Conservation (phyloP, 2,329 filamentous ascomycete species). For the Aspergillus candidus region DNA sequence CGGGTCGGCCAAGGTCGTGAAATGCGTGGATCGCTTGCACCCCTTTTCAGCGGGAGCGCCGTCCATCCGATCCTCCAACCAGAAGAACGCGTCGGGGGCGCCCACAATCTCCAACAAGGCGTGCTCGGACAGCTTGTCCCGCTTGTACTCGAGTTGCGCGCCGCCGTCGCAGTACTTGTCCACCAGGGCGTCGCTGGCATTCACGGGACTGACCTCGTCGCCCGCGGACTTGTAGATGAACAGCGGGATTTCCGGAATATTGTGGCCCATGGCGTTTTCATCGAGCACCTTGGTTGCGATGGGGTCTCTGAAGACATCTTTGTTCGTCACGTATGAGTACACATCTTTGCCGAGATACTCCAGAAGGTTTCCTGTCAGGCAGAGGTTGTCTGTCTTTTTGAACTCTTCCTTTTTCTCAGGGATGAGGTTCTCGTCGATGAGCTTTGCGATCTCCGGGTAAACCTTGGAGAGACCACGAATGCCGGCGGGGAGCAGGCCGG, state of each 20-base stretch:
- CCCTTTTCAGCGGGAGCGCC: slow-evolving; percentile 6
- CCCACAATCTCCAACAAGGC: slow-evolving; percentile 30
- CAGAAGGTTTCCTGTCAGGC: slow-evolving; percentile 15
- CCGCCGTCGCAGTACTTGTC: slow-evolving; percentile 37
- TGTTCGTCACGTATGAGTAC: slow-evolving; percentile 15
- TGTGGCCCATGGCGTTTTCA: slow-evolving; percentile 30
- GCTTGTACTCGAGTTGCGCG: slow-evolving; percentile 40
- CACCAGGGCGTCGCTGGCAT: slow-evolving; percentile 42
- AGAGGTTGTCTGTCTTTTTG: slow-evolving; percentile 15
- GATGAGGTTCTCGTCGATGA: slow-evolving; percentile 14
- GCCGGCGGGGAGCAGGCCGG: slow-evolving; percentile 33
- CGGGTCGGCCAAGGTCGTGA: slow-evolving; percentile 12
- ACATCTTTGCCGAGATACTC: slow-evolving; percentile 18
- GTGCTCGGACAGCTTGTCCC: slow-evolving; percentile 43
- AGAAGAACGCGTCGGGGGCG: slow-evolving; percentile 26
- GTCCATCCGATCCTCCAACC: slow-evolving; percentile 21
- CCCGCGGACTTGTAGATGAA: slow-evolving; percentile 47
- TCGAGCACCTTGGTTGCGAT: slow-evolving; percentile 12
- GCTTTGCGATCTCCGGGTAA: slow-evolving; percentile 16
- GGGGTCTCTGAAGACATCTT: slow-evolving; percentile 12
- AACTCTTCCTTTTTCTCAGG: slow-evolving; percentile 16
- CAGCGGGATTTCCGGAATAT: slow-evolving; percentile 43
- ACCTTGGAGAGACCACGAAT: slow-evolving; percentile 23
- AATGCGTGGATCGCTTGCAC: slow-evolving; percentile 11
- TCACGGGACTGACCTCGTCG: slow-evolving; percentile 43